These are phyloP conservation scores for Vitis rupestris DNA, from an alignment of 164 flowering plant species.

Conservation along the genomic window DNA sequence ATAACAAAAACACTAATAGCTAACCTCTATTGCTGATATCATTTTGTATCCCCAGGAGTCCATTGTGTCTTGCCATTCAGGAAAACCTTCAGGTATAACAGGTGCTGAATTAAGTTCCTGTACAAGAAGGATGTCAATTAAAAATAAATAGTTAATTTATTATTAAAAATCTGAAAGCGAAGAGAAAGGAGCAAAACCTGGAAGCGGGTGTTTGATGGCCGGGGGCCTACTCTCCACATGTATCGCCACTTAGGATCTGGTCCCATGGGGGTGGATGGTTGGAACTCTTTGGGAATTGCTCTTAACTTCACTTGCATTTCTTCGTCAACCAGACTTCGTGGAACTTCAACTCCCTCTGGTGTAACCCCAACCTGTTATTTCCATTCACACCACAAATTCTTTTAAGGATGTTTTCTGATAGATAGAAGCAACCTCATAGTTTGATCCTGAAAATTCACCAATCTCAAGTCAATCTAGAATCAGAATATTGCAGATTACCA, in stretches of 20 bases:
- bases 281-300: constrained; percentile 68
- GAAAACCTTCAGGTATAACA: constrained; percentile 94
- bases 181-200: constrained; percentile 45
- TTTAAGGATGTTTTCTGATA: no score
- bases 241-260: constrained; percentile 98
- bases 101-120: constrained; percentile 96
- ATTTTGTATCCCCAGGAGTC: constrained; percentile 93
- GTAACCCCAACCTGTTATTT: constrained; percentile 88
- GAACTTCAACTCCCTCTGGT: constrained; percentile 96
- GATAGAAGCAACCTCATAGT: no score
- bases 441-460: no score
- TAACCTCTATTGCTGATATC: constrained; percentile 87
- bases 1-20: constrained; percentile 1
- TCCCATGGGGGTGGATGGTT: constrained; percentile 69
- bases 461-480: no score
- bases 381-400: constrained; percentile 2
- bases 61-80: constrained; percentile 96
- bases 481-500: no score
- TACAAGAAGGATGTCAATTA: neutral
- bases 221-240: constrained; percentile 98
- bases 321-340: constrained; percentile 89
- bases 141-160: neutral
- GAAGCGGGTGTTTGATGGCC: constrained; percentile 78
- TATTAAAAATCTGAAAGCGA: neutral
- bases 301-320: constrained; percentile 72